Percentiles rank a stretch among this genome's conserved stretches.
phyloP scores from a whole-genome alignment of 2,329 filamentous ascomycete genomes.

The Xylariaceae sp. region DNA sequence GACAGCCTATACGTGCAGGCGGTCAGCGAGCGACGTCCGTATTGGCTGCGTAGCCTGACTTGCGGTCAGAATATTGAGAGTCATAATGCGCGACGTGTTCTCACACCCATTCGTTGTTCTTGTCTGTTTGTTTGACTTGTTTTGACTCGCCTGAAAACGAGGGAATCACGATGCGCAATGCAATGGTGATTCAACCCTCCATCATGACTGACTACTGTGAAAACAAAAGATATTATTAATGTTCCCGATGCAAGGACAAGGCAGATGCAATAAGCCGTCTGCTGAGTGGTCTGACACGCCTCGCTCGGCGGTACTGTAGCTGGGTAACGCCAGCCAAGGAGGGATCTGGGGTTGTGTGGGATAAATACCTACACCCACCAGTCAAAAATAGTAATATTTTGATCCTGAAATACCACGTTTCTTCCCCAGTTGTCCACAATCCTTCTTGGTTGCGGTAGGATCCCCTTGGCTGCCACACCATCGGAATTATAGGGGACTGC shows the following conservation, averaged over 20 bases:
- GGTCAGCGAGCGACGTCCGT: too few relatives aligned
- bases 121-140: too few relatives aligned
- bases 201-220: too few relatives aligned
- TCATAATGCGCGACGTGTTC: too few relatives aligned
- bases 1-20: too few relatives aligned
- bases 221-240: not conserved
- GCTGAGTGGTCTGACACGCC: constrained; percentile 3
- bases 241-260: not conserved
- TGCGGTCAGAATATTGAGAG: too few relatives aligned
- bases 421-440: constrained; percentile 6
- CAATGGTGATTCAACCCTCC: too few relatives aligned
- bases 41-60: too few relatives aligned
- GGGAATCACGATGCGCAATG: too few relatives aligned
- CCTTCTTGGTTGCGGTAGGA: constrained; percentile 13
- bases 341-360: constrained; percentile 8
- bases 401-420: constrained; percentile 20
- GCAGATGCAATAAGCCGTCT: not conserved
- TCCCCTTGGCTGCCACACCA: constrained; percentile 4
- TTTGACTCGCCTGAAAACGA: too few relatives aligned
- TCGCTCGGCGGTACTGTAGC: constrained; percentile 9
- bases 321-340: constrained; percentile 13
- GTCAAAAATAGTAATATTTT: constrained; percentile 19
- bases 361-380: constrained; percentile 5
- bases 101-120: too few relatives aligned
- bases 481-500: constrained; percentile 8